Evolutionary conservation across 2,329 filamentous ascomycete species (phyloP).

Genomic region (Cladosporium austrohemisphaericum): DNA sequence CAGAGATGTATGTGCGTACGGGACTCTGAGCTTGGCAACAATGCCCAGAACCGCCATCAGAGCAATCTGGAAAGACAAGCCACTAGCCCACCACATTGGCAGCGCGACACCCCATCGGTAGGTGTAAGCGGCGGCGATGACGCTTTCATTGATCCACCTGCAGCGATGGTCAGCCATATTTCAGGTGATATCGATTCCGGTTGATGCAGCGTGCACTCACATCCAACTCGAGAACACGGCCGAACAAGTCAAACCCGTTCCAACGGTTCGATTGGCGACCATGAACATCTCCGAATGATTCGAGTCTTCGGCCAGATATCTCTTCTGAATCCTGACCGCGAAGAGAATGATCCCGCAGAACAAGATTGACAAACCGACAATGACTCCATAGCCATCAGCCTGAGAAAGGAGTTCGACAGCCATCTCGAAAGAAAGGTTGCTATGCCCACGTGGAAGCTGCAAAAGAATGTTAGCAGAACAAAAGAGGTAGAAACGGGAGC

Average conservation of each 20-base stretch:
- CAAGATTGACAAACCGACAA: constrained; percentile 47
- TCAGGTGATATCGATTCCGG: no score
- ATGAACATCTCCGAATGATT: constrained; percentile 47
- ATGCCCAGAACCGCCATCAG: constrained; percentile 50
- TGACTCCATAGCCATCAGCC: constrained; percentile 44
- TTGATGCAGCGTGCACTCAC: constrained; percentile 12
- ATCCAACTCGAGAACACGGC: constrained; percentile 34
- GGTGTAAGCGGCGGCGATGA: constrained; percentile 36
- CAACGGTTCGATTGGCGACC: constrained; percentile 31
- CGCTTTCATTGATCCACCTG: constrained; percentile 44
- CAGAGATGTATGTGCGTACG: constrained; percentile 50
- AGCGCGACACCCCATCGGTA: constrained; percentile 30
- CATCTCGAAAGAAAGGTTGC: no score
- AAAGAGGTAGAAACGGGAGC: no score
- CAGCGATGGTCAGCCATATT: not conserved
- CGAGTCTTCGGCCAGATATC: constrained; percentile 41
- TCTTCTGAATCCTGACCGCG: constrained; percentile 46
- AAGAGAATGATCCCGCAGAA: constrained; percentile 48
- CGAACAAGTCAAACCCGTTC: constrained; percentile 29
- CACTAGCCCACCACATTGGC: constrained; percentile 36
- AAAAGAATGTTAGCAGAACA: no score
- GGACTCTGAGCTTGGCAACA: constrained; percentile 48
- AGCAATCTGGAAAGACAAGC: constrained; percentile 47
- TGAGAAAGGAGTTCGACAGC: constrained; percentile 31
- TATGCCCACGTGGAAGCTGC: no score